Base-by-base conservation (phyloP, 345 rosid genomes). In the Salix dunnii region DNA sequence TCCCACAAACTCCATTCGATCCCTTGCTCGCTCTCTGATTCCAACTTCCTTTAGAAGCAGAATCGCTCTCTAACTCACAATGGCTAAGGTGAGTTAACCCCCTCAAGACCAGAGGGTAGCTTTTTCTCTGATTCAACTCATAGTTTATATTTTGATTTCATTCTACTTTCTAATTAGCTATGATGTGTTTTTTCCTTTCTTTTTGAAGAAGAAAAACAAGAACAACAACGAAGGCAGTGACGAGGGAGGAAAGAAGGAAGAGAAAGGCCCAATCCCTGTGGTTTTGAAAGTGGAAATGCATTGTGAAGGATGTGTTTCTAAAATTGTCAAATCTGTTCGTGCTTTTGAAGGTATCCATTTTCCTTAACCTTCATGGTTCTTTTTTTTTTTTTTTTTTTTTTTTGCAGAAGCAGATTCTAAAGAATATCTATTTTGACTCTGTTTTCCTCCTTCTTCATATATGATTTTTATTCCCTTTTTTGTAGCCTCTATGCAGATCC, bases 261-360 rank as follows among this genome's bases (percentile, higher is more conserved):
- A 79, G n/a, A 80, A 82, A 35, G 79, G 76, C 25, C 36, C 86
- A 1, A 3, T 71, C 11, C 73, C 86, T 13, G 85, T 87, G 71
- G 89, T 96, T 76, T 81, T 96, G 78, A 96, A 90, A 76, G 68
- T 89, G 1, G 94, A 93, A 38, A 91, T 90, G 90, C 92, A 92
- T 68, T 96, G 99, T 67, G 97, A 85, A 6, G 98, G 99, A 2
- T 96, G 99, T 43, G 90, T 91, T 33, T 71, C 86, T 36, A 91
- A 87, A 76, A 79, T 95, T 80, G 79, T 71, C 69, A 89, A 87
- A 18, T 40, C 77, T 7, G 74, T 87, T 69, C 91, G 84, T 42
- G 67, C 76, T 31, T 77, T 72, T 25, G 85, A 80, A 53, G 98
- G 99, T 96, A 86, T 1, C 7, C 5, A 3, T 6, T 38, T 53